Evolutionary conservation across 495 filamentous ascomycete genomes (phyloP).

Genomic region (Trichodelitschia bisporula): DNA sequence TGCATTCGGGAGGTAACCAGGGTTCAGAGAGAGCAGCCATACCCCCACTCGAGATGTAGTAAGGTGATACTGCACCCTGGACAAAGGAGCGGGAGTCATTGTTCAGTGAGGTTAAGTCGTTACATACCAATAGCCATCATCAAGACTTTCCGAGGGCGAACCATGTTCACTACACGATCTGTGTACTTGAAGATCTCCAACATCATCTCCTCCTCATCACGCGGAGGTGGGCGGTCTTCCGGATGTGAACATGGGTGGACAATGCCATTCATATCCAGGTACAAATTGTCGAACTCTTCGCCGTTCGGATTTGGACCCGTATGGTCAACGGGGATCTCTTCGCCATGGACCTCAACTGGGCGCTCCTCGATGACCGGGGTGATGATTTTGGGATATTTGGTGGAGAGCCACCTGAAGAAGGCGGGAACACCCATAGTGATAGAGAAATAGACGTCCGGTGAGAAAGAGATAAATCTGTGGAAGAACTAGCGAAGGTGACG

Average conservation of each 20-base stretch:
- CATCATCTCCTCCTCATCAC: constrained; percentile 98
- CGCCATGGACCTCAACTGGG: constrained; percentile 52
- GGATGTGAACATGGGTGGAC: constrained; percentile 98
- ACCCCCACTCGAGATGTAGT: constrained; percentile 6
- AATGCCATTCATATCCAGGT: constrained; percentile 99
- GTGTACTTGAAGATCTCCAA: constrained; percentile 91
- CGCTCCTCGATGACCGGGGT: constrained; percentile 70
- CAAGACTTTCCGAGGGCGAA: constrained; percentile 76
- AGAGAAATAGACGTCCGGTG: no score
- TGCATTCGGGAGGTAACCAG: background rate
- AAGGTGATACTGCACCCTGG: constrained; percentile 5
- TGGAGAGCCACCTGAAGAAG: constrained; percentile 78
- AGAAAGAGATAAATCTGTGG: no score
- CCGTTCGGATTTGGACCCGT: constrained; percentile 85
- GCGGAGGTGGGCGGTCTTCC: constrained; percentile 73
- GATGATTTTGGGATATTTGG: constrained; percentile 92
- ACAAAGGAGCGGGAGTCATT: constrained; percentile 2
- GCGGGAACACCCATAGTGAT: constrained; percentile 79
- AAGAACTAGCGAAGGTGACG: no score
- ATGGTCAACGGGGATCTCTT: constrained; percentile 58
- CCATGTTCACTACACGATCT: constrained; percentile 95
- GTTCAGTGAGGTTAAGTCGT: constrained; percentile 1
- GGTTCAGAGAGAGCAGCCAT: constrained; percentile 3
- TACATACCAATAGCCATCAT: constrained; percentile 91
- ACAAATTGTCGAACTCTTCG: constrained; percentile 93